A percentile compares a stretch with the other conserved stretches of the same genome.
Conservation (phyloP, 306 rosid genomes). For the Adenanthera pavonina region DNA sequence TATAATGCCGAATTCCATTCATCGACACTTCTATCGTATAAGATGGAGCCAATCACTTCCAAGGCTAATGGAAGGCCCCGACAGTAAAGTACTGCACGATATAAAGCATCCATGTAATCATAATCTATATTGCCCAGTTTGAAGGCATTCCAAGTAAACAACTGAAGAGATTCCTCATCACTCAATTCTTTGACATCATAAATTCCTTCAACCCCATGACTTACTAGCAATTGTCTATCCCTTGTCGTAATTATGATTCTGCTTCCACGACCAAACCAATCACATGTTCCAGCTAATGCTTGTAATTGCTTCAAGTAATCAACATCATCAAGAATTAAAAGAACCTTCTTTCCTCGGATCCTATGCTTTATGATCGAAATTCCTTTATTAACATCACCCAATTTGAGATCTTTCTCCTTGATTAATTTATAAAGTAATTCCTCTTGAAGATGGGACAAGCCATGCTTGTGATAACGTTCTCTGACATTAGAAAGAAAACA, state of each 20-base stretch:
- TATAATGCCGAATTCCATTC: background rate
- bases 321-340: no score
- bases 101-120: background rate
- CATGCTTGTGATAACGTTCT: background rate
- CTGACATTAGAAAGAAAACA: conserved; percentile 9
- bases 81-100: background rate
- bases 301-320: no score
- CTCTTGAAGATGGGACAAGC: conserved; percentile 7
- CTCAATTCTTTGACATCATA: background rate
- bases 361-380: no score
- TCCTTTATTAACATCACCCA: no score
- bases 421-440: background rate
- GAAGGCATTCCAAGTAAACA: conserved; percentile 18
- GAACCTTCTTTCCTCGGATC: no score
- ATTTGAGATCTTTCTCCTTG: background rate
- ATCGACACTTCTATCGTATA: background rate
- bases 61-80: background rate
- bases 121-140: background rate
- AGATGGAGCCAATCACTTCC: background rate
- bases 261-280: conserved; percentile 28
- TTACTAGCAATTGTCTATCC: background rate
- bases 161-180: background rate
- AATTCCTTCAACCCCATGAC: background rate
- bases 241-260: conserved; percentile 15
- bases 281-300: background rate